These are phyloP conservation scores for Byssoonygena ceratinophila DNA, from an alignment of 2,329 filamentous ascomycete genomes.

Conservation along the genomic window DNA sequence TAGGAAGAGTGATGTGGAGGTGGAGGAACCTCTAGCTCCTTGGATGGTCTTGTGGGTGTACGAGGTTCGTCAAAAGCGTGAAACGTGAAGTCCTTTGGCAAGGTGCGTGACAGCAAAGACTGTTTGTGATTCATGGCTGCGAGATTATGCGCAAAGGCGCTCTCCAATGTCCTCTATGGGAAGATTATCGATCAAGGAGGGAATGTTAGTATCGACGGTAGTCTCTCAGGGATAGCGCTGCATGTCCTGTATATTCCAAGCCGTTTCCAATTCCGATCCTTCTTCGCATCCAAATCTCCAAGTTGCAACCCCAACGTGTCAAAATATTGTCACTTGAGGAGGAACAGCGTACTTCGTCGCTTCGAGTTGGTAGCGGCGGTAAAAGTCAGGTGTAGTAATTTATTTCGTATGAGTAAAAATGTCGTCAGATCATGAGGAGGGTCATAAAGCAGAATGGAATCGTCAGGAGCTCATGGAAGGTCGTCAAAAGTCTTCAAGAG, in stretches of 20 bases:
- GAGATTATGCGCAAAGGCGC: background rate
- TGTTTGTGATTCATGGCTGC: constrained; percentile 31
- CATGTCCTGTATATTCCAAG: background rate
- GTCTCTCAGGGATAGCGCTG: background rate
- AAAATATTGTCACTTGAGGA: background rate
- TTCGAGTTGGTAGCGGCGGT: background rate
- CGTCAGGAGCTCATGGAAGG: constrained; percentile 7
- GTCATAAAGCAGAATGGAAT: constrained; percentile 3
- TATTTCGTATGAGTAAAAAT: background rate
- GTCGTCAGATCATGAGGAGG: constrained; percentile 3
- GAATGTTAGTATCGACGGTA: background rate
- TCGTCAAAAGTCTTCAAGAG: constrained; percentile 4
- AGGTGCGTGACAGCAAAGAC: constrained; percentile 35
- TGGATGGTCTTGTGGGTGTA: constrained; percentile 35
- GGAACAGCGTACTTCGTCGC: background rate
- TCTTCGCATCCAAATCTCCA: background rate
- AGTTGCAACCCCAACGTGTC: background rate
- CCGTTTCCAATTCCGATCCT: background rate
- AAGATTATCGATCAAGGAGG: background rate
- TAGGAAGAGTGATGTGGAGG: constrained; percentile 37
- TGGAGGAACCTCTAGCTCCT: constrained; percentile 34
- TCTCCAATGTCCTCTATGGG: background rate
- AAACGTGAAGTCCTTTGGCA: constrained; percentile 40
- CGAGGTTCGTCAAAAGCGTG: constrained; percentile 29
- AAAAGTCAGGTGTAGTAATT: background rate